phyloP scores from a whole-genome alignment of 148 eudicot genomes.

The Cornus suecica region DNA sequence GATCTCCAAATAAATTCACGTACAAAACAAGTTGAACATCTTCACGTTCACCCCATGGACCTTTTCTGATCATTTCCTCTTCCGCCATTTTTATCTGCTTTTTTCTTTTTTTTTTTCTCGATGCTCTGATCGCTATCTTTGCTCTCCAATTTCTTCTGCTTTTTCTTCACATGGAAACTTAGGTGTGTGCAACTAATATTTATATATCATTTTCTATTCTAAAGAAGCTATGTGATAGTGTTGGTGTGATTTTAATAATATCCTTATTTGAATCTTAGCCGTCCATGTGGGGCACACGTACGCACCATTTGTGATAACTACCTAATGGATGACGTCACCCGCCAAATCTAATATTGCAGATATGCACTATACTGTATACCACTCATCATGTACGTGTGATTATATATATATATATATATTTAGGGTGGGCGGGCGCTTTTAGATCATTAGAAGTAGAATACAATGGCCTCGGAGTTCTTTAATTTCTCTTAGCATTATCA shows the following conservation, averaged over 20 bases:
- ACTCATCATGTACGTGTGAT: too few species aligned
- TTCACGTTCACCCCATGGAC: constrained; percentile 97
- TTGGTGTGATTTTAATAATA: constrained; percentile 21
- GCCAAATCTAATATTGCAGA: constrained; percentile 29
- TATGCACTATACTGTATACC: too few species aligned
- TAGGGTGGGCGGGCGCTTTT: too few species aligned
- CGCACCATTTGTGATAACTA: constrained; percentile 34
- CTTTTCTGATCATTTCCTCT: constrained; percentile 57
- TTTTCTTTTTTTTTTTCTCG: too few species aligned
- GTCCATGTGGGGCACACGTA: constrained; percentile 51
- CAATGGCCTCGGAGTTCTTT: too few species aligned
- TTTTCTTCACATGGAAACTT: constrained; percentile 5
- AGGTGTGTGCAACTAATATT: constrained; percentile 16
- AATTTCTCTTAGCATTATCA: too few species aligned
- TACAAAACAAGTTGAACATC: constrained; percentile 76
- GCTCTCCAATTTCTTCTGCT: constrained; percentile 9
- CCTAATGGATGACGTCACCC: constrained; percentile 60
- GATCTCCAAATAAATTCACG: constrained; percentile 91
- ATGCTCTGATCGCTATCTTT: not conserved
- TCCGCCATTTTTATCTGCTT: constrained; percentile 32
- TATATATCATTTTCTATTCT: constrained; percentile 23
- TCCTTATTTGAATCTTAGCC: constrained; percentile 37
- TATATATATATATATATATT: too few species aligned
- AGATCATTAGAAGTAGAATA: too few species aligned
- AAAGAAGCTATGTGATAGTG: constrained; percentile 30